Base-by-base conservation (phyloP, 352 stramenopile genomes). In the Nothophytophthora sp. region DNA sequence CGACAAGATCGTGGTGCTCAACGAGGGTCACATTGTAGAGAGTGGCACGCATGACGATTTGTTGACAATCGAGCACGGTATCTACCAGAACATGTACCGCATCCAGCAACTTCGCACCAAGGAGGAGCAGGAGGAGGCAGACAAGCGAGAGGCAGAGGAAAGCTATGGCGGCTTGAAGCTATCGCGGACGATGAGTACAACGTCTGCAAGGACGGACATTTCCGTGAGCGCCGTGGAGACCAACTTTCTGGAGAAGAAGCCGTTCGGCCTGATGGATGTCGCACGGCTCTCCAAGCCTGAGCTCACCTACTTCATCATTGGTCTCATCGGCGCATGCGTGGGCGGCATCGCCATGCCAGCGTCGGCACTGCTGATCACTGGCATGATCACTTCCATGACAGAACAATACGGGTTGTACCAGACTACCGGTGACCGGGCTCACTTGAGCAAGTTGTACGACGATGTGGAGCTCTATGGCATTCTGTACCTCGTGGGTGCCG, bases 81-180 rank as follows among this genome's bases (percentile, higher is more conserved):
- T 72, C 6, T 97, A 96, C 64, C 73, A 96, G 32, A 97, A 81
- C 23, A 67, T 86, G 48, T 85, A 94, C 43, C 84, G 71, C 27
- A 89, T 97, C 47, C 64, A 78, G 38, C 24, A 54, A 13, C 3
- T 48, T 5, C 38, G 46, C 2, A 48, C 54, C 0, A 30, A 52
- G 10, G 37, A 61, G n/a, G 52, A 54, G 24, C 33, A 61, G 22
- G 29, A 44, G 10, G 54, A 52, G 6, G 39, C 54, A 19, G 25
- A 54, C 15, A 38, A 16, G 13, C 15, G 16, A 4, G 28, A 37
- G 12, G 23, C 30, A 1, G 33, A 33, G 15, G 44, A 30, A 5
- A 12, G 30, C 11, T 2, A 50, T n/a, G 18, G 5, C 2, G 16
- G n/a, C 2, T 39, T 18, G 38, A 56, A 56, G 44, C 2, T 65